Evolutionary conservation across 257 asterid species (phyloP), one percentile per base, ranked within the genome.

Genomic region (Solanum chmielewskii): DNA sequence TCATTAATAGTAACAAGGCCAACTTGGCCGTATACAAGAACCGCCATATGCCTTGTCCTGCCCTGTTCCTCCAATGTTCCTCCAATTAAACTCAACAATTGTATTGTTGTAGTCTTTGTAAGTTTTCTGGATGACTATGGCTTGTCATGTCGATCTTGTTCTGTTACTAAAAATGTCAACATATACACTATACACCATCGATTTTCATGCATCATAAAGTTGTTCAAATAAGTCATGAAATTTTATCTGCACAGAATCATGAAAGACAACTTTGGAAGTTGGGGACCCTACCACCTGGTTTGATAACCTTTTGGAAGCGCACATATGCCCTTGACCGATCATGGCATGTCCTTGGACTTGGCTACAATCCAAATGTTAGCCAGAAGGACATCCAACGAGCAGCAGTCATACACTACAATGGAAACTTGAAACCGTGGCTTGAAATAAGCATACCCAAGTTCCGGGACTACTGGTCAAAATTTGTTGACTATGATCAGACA

Each of bases 291-390:
- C 99, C 99, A 23, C 99, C 99, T 7, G 99, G 99, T 60, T 90
- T 96, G 88, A 92, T 95, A 87, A 96, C 99, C 25, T 96, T 96
- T 88, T 95, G 98, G 98, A 93, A 95, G 42, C 93, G 92, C 6
- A 96, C 93, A 3, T 94, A 85, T 83, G 90, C 92, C 45, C 98
- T 96, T 10, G 94, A 94, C 81, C 93, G 92, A 85, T 92, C 94
- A 7, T 96, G 99, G 98, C 99, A 96, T 86, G 99, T 96, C 8
- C 86, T 96, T 88, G 99, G 99, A 76, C 99, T 96, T 21, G 98
- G 99, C 11, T 96, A 96, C 87, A 92, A 94, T 87, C 98, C 98
- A 35, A 91, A 89, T 70, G 92, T 92, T 33, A 88, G 89, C 75
- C 95, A 89, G 87, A 95, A 88, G 95, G 98, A 94, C 39, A 96